Evolutionary conservation across 306 rosid genomes (phyloP).

Genomic region (Medicago arabica): DNA sequence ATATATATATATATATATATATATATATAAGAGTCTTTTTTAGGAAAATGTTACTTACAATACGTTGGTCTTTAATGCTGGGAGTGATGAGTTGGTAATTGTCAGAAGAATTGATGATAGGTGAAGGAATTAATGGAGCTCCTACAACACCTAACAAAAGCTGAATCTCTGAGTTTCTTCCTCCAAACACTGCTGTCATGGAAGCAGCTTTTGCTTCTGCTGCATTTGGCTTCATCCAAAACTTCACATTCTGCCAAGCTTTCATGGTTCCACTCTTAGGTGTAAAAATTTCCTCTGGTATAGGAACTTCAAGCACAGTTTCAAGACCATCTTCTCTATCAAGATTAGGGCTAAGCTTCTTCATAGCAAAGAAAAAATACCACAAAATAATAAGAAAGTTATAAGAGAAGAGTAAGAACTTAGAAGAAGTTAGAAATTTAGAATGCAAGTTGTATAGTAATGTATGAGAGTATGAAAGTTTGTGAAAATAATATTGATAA

Average conservation of each 20-base stretch:
- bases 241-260: slow-evolving; percentile 85
- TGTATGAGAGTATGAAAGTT: slow-evolving; percentile 29
- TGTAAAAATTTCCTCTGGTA: slow-evolving; percentile 79
- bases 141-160: slow-evolving; percentile 86
- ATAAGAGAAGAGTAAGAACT: too few relatives aligned
- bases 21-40: too few relatives aligned
- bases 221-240: slow-evolving; percentile 67
- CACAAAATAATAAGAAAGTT: neutral
- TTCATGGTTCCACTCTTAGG: slow-evolving; percentile 51
- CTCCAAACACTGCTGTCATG: slow-evolving; percentile 60
- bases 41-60: slow-evolving; percentile 44
- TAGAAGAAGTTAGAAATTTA: neutral
- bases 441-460: slow-evolving; percentile 9
- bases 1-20: too few relatives aligned
- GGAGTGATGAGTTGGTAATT: slow-evolving; percentile 55
- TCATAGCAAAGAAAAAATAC: slow-evolving; percentile 50
- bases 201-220: slow-evolving; percentile 50
- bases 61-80: slow-evolving; percentile 76
- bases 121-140: slow-evolving; percentile 86
- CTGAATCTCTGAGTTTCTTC: slow-evolving; percentile 75
- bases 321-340: slow-evolving; percentile 91
- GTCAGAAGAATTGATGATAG: slow-evolving; percentile 49
- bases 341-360: slow-evolving; percentile 87
- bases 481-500: slow-evolving; percentile 41
- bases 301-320: slow-evolving; percentile 94